Base-by-base conservation (phyloP, 2,329 filamentous ascomycete genomes). In the Chrysoporthe cubensis region DNA sequence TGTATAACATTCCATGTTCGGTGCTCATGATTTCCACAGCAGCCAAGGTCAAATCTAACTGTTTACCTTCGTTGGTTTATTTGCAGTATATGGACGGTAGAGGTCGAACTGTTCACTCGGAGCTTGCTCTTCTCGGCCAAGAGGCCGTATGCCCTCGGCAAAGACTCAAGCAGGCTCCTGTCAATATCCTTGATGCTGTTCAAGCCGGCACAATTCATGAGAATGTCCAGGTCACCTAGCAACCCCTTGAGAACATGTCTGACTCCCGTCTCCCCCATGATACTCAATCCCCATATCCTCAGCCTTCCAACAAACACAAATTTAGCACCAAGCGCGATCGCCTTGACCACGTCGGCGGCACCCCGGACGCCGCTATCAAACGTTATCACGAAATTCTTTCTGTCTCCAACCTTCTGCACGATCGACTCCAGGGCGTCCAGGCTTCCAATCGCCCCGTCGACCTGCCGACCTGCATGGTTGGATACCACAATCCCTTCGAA, bases 401-500 rank as follows among this genome's bases (percentile, higher is more conserved):
- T 74, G 57, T 76, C 75, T 18, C 75, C 76, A 9, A 78, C 72
- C 8, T 73, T 82, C 70, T 82, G 78, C 1, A 82, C 83, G 66
- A 90, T 89, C 67, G 83, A 84, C 77, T 89, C 86, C 70, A 89
- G 72, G 1, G 85, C 86, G 74, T 90, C 87, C 62, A 90, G 75
- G 72, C 83, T 87, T 14, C 83, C 87, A 66, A 87, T 80, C 2
- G 87, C 86, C 0, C 87, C 87, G 71, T 89, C 87, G 2, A 89
- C 85, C 75, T 90, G 87, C 26, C 87, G 72, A 0, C 87, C 87
- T 1, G 85, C 88, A 69, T 80, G 78, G 67, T 90, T 90, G 32
- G 80, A 83, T 11, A 89, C 87, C 1, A 90, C 84, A 67, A 90
- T 88, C 0, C 87, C 87, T 73, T 90, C 86, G 37, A 85, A 82